These are phyloP conservation scores for Eutypa lata DNA, from an alignment of 2,329 filamentous ascomycete genomes.

Conservation along the genomic window DNA sequence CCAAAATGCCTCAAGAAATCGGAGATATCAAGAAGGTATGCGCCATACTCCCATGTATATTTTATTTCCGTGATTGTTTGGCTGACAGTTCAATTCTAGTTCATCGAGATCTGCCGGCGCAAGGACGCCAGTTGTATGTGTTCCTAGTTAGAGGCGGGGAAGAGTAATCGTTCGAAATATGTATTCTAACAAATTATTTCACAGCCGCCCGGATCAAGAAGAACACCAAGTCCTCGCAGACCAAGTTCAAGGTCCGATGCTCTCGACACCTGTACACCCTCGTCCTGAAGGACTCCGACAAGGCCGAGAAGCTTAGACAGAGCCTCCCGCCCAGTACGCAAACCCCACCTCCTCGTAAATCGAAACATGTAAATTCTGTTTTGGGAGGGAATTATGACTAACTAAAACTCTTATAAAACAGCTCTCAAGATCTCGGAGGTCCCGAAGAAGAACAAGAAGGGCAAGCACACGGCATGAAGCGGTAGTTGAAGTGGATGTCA, in stretches of 20 bases:
- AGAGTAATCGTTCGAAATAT: slow-evolving; percentile 4
- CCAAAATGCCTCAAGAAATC: slow-evolving; percentile 97
- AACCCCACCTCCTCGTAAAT: background rate
- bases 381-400: slow-evolving; percentile 13
- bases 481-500: background rate
- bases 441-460: slow-evolving; percentile 52
- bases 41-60: slow-evolving; percentile 4
- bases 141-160: background rate
- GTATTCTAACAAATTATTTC: slow-evolving; percentile 28
- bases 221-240: slow-evolving; percentile 83
- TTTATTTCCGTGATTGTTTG: too few species aligned
- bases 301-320: slow-evolving; percentile 99
- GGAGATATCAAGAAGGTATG: slow-evolving; percentile 89
- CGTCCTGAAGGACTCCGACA: slow-evolving; percentile 96
- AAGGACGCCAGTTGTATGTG: slow-evolving; percentile 98
- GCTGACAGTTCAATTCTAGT: slow-evolving; percentile 54
- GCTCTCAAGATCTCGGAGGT: slow-evolving; percentile 53
- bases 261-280: slow-evolving; percentile 95
- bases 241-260: slow-evolving; percentile 99
- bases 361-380: background rate
- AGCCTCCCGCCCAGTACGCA: slow-evolving; percentile 90
- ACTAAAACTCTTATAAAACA: slow-evolving; percentile 21
- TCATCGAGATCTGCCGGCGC: slow-evolving; percentile 99
- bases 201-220: slow-evolving; percentile 92
- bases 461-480: slow-evolving; percentile 37